Evolutionary conservation across 1,139 yeast species (phyloP).

Genomic region (Blastobotrys buckinghamii): DNA sequence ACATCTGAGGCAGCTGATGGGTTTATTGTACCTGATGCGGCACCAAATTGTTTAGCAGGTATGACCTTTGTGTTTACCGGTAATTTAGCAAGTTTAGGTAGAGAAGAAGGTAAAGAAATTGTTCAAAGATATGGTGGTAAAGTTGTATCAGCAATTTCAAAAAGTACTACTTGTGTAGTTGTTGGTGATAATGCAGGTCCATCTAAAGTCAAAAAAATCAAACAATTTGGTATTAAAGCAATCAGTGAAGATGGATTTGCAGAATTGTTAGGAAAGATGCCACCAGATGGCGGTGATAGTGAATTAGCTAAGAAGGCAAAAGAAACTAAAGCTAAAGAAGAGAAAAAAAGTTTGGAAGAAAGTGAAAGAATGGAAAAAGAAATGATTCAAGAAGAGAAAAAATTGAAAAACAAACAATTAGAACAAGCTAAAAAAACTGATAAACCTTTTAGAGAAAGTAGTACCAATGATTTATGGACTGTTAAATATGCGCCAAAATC

Average conservation of each 20-base stretch:
- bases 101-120: conserved; percentile 67
- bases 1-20: conserved; percentile 12
- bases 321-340: conserved; percentile 61
- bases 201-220: conserved; percentile 79
- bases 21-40: conserved; percentile 61
- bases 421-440: not conserved
- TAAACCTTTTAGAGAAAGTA: conserved; percentile 15
- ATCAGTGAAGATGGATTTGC: conserved; percentile 84
- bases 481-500: conserved; percentile 83
- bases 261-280: conserved; percentile 69
- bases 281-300: conserved; percentile 87
- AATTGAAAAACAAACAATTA: conserved; percentile 7
- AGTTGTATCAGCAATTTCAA: conserved; percentile 80
- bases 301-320: conserved; percentile 68
- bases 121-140: conserved; percentile 92
- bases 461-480: conserved; percentile 61
- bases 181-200: conserved; percentile 98
- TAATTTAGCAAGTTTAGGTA: conserved; percentile 67
- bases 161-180: conserved; percentile 82
- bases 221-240: conserved; percentile 65
- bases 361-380: conserved; percentile 37
- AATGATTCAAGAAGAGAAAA: conserved; percentile 27
- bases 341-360: conserved; percentile 46
- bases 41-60: conserved; percentile 78
- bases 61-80: conserved; percentile 94